Conservation (phyloP, 768 basidiomycete genomes). For the Boletus subcaerulescens region DNA sequence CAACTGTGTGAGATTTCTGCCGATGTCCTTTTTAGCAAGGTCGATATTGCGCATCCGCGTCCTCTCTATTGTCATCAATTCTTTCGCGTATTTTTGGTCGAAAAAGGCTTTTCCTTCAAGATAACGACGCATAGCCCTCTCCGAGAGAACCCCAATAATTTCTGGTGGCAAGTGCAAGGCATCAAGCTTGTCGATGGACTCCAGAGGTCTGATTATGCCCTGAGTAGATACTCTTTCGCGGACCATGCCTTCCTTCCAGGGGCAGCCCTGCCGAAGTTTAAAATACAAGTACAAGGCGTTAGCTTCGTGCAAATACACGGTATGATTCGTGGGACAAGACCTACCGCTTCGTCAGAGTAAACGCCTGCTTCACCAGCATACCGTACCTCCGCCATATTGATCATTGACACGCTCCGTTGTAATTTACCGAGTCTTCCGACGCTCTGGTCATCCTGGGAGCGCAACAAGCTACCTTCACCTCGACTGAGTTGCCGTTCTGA, state of each 20-base stretch:
- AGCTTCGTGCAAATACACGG: background rate
- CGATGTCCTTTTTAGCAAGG: conserved; percentile 59
- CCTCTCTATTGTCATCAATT: conserved; percentile 59
- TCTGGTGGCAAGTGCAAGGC: conserved; percentile 65
- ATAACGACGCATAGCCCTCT: conserved; percentile 75
- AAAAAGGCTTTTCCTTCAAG: conserved; percentile 56
- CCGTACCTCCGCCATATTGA: conserved; percentile 16
- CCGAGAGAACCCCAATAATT: conserved; percentile 71
- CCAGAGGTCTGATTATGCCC: conserved; percentile 81
- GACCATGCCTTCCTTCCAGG: conserved; percentile 67
- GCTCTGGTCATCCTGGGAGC: conserved; percentile 14
- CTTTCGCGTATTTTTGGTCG: conserved; percentile 63
- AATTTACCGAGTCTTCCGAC: conserved; percentile 21
- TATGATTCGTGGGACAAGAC: conserved; percentile 10
- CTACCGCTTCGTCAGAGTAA: conserved; percentile 51
- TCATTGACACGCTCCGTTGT: conserved; percentile 12
- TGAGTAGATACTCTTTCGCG: conserved; percentile 84
- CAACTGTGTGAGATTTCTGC: conserved; percentile 52
- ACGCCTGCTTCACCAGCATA: conserved; percentile 62
- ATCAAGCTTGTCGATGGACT: conserved; percentile 61
- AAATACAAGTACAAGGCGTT: conserved; percentile 1
- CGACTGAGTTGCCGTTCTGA: conserved; percentile 11
- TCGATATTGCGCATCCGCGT: conserved; percentile 63
- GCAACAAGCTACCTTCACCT: background rate
- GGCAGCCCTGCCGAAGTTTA: conserved; percentile 29